Evolutionary conservation across 148 eudicot genomes (phyloP).

Genomic region (Vaccinium vitisidaea): DNA sequence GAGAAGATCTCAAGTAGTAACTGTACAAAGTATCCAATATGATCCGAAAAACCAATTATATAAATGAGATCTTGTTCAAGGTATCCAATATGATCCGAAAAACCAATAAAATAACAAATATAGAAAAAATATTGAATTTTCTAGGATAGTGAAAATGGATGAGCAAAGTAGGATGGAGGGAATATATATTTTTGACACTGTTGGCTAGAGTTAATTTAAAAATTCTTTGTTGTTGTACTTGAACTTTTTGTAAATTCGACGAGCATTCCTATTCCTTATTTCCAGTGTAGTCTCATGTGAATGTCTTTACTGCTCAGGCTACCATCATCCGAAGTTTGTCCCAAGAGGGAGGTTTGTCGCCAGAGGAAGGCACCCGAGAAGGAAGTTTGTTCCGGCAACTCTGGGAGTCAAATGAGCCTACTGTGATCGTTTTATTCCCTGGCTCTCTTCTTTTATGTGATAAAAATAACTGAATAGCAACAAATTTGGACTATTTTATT

Average conservation of each 20-base stretch:
- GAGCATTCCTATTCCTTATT: not conserved
- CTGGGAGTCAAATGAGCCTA: slow-evolving; percentile 19
- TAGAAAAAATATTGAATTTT: not conserved
- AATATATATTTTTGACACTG: not conserved
- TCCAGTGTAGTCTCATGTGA: not conserved
- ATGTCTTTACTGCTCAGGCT: slow-evolving; percentile 31
- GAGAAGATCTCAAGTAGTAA: not conserved
- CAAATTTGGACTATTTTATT: not conserved
- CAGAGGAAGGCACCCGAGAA: slow-evolving; percentile 42
- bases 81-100: no score
- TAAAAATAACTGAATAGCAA: not conserved
- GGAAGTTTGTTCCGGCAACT: slow-evolving; percentile 30
- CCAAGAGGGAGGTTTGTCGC: slow-evolving; percentile 6
- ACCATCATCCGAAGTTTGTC: slow-evolving; percentile 26
- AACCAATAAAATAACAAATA: no score
- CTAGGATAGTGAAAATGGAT: not conserved
- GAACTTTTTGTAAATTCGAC: not conserved
- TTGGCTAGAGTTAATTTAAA: not conserved
- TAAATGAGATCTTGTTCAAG: no score
- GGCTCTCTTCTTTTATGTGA: not conserved
- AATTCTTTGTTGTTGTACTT: not conserved
- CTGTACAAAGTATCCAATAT: not conserved
- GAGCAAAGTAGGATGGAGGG: not conserved
- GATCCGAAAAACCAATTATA: not conserved
- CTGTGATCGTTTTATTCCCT: not conserved